A percentile compares a stretch with the other conserved stretches of the same genome.
phyloP scores from a whole-genome alignment of 768 basidiomycete genomes.

The Boletus pseudo-olivaceus region DNA sequence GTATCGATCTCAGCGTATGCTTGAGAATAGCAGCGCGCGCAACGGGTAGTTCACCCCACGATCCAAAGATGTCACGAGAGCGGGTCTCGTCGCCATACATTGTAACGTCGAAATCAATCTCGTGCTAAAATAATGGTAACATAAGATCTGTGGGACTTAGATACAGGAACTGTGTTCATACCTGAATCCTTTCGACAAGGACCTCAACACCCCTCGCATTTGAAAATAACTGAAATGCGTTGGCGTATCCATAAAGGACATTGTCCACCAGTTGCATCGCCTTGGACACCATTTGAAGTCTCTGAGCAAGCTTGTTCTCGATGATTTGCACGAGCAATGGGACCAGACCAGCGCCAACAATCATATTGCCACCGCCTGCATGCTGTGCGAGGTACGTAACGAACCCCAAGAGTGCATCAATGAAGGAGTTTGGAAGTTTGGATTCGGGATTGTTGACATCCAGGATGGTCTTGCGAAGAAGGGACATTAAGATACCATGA shows the following conservation, averaged over 20 bases:
- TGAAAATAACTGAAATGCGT: constrained; percentile 85
- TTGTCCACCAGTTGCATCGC: constrained; percentile 91
- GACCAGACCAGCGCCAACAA: constrained; percentile 90
- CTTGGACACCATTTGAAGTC: constrained; percentile 78
- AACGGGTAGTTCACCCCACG: constrained; percentile 64
- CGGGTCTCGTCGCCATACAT: constrained; percentile 46
- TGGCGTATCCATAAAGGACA: constrained; percentile 84
- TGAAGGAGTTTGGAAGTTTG: constrained; percentile 65
- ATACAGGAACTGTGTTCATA: constrained; percentile 33
- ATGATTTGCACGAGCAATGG: constrained; percentile 87
- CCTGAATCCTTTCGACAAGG: constrained; percentile 85
- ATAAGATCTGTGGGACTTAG: constrained; percentile 6
- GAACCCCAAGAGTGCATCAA: constrained; percentile 83
- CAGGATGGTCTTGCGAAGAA: constrained; percentile 75
- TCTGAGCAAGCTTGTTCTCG: constrained; percentile 66
- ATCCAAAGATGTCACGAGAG: constrained; percentile 45
- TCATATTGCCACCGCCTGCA: constrained; percentile 85
- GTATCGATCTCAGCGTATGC: constrained; percentile 85
- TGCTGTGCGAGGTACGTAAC: constrained; percentile 85
- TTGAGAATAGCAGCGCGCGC: constrained; percentile 80
- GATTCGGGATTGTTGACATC: constrained; percentile 69
- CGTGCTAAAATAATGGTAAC: constrained; percentile 42
- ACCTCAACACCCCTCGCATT: constrained; percentile 79
- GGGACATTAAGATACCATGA: constrained; percentile 89
- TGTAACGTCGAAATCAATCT: constrained; percentile 63